A percentile compares a stretch with the other conserved stretches of the same genome.
These are phyloP conservation scores for Phytophthora megakarya DNA, from an alignment of 352 stramenopile genomes.

Conservation along the genomic window DNA sequence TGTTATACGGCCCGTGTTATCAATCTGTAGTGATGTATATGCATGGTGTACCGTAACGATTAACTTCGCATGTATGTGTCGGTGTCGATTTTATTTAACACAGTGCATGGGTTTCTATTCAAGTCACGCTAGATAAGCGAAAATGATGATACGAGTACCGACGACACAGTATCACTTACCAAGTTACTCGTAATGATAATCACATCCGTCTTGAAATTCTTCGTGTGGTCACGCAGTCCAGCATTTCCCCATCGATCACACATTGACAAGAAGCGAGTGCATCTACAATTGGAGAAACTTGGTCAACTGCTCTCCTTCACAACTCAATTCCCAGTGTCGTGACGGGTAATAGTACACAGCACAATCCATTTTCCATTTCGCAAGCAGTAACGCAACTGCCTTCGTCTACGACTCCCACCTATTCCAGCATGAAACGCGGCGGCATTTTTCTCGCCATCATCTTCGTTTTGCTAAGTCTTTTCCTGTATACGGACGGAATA, in stretches of 20 bases:
- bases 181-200: too few relatives aligned
- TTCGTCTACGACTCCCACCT: not conserved
- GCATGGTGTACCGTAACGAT: too few relatives aligned
- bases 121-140: too few relatives aligned
- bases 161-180: too few relatives aligned
- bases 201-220: not conserved
- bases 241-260: not conserved
- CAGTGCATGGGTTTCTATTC: too few relatives aligned
- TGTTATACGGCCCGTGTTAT: too few relatives aligned
- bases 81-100: too few relatives aligned
- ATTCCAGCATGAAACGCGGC: constrained; percentile 21
- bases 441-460: constrained; percentile 15
- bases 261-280: not conserved
- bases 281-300: not conserved
- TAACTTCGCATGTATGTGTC: too few relatives aligned
- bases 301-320: not conserved
- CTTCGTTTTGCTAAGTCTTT: constrained; percentile 23
- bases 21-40: too few relatives aligned
- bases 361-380: constrained; percentile 7
- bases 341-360: constrained; percentile 5
- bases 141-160: too few relatives aligned
- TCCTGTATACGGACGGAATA: constrained; percentile 9
- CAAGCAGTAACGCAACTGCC: constrained; percentile 3
- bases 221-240: not conserved
- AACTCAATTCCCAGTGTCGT: not conserved